Conservation (phyloP, 192 early-diverging fungal species). For the Coemansia sp. region DNA sequence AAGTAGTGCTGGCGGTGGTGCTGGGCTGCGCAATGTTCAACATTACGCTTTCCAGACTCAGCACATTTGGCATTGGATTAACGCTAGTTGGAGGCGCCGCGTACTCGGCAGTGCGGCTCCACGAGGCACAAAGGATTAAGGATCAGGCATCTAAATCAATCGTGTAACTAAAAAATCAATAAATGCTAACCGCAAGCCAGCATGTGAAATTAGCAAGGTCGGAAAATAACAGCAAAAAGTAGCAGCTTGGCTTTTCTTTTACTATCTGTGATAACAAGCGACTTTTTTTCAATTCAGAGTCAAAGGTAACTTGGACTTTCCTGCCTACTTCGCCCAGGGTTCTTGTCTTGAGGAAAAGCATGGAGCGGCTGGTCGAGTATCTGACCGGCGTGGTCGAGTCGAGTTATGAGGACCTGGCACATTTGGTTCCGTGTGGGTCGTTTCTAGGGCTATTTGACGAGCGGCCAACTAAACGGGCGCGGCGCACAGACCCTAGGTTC, state of each 20-base stretch:
- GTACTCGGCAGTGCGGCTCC: conserved; percentile 22
- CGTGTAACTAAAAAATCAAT: background rate
- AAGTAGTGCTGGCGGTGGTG: conserved; percentile 56
- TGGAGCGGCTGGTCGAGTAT: conserved; percentile 40
- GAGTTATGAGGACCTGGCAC: conserved; percentile 50
- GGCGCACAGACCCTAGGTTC: background rate
- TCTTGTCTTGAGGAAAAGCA: conserved; percentile 4
- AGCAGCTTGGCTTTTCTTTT: too few species aligned
- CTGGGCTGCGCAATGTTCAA: conserved; percentile 41
- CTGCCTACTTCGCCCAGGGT: background rate
- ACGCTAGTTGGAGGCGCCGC: conserved; percentile 33
- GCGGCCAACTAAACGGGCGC: conserved; percentile 46
- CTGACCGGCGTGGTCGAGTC: conserved; percentile 44
- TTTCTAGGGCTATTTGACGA: conserved; percentile 54
- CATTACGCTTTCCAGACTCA: conserved; percentile 32
- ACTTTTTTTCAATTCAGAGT: background rate
- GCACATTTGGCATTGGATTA: conserved; percentile 35
- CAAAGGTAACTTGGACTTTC: background rate
- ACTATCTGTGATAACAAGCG: background rate
- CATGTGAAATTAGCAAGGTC: background rate
- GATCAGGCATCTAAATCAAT: background rate
- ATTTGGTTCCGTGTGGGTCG: conserved; percentile 51
- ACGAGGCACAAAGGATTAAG: conserved; percentile 8
- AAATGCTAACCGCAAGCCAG: background rate
- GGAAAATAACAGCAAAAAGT: background rate